Base-by-base conservation (phyloP, 1,284 basidiomycete genomes). In the Sanghuangporus weigelae region DNA sequence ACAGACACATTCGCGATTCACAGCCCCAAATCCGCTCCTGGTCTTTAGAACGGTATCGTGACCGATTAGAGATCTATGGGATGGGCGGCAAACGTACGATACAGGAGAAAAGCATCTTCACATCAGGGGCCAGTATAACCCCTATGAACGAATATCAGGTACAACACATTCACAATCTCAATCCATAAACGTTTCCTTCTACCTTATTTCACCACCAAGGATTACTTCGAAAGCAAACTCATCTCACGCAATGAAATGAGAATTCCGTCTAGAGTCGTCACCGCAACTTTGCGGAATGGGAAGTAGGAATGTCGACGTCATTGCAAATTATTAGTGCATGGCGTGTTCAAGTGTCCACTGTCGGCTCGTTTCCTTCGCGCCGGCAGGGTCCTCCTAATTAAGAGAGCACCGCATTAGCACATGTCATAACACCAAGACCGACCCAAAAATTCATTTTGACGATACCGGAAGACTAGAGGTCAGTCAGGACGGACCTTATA, bases 281-380 rank as follows among this genome's bases (percentile, higher is more conserved):
- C 16, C 10, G 16, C 38, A 54, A 12, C 10, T 19, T 19, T 10
- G 48, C 16, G 21, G 19, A 54, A 12, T 1, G 14, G 10, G n/a
- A 23, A 53, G 23, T 10, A 26, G 11, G 51, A 35, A 35, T 12
- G 53, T 3, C 26, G n/a, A 7, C 26, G 53, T 10, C 31, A 39
- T 54, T 38, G 7, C 53, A 12, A 16, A 38, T 40, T 35, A 36
- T 69, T 60, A 72, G 36, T 68, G 60, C 1, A 62, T 69, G 48
- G 94, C 95, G 72, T 90, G 96, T 74, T 87, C 84, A 76, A 86
- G 82, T 67, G 95, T 97, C 95, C 95, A 98, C 77, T 95, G 93
- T 76, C 85, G 83, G 75, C 93, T 93, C 70, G 95, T 92, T 49
- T 87, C 81, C 76, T 93, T 92, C 40, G 95, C 95, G 65, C 90